These are phyloP conservation scores for Litchi chinensis DNA, from an alignment of 345 rosid species.

Conservation along the genomic window DNA sequence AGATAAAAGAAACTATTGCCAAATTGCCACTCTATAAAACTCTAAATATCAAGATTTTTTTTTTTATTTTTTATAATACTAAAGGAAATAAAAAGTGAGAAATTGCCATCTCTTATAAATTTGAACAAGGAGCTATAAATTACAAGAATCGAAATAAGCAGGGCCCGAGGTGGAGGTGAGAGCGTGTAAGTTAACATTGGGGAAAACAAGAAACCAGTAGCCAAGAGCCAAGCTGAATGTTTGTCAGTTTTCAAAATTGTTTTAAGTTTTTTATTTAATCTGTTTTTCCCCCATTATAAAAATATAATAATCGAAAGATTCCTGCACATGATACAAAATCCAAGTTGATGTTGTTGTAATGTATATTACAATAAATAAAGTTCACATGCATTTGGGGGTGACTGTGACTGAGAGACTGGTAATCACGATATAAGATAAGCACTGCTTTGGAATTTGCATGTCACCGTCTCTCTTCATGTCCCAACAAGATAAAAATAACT, in stretches of 20 bases:
- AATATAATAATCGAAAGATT: not conserved
- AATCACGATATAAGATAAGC: not conserved
- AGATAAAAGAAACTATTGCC: too few species aligned
- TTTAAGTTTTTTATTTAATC: not conserved
- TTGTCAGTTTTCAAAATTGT: slow-evolving; percentile 29
- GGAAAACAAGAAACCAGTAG: slow-evolving; percentile 1
- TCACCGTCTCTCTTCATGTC: not conserved
- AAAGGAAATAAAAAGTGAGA: too few species aligned
- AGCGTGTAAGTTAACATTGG: not conserved
- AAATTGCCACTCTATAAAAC: too few species aligned
- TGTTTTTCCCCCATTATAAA: not conserved
- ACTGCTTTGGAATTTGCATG: slow-evolving; percentile 16
- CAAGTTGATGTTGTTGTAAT: not conserved
- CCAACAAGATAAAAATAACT: not conserved
- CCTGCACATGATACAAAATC: not conserved
- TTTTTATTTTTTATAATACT: too few species aligned
- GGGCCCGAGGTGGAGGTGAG: not conserved
- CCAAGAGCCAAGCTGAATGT: slow-evolving; percentile 49
- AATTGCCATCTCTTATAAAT: too few species aligned
- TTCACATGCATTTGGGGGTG: not conserved
- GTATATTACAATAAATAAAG: not conserved
- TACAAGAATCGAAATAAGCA: not conserved
- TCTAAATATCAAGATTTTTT: too few species aligned
- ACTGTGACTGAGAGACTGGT: too few species aligned
- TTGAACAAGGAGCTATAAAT: not conserved